Percentiles rank a stretch among this genome's conserved stretches.
Conservation (phyloP, 306 rosid genomes). For the Pterocarpus macrocarpus region DNA sequence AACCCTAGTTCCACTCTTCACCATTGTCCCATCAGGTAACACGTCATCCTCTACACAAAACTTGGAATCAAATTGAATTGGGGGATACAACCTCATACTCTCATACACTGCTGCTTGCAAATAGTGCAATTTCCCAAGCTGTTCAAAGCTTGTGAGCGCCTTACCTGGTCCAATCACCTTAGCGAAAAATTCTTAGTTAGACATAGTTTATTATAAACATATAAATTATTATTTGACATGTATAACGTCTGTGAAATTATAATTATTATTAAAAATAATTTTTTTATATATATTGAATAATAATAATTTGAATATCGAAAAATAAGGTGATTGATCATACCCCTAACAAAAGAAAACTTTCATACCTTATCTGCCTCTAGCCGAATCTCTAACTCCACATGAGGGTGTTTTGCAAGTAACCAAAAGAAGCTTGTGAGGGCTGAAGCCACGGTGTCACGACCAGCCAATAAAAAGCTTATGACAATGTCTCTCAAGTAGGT, state of each 20-base stretch:
- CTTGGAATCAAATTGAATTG: constrained; percentile 81
- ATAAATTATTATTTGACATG: no score
- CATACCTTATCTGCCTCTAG: constrained; percentile 56
- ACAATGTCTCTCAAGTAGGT: constrained; percentile 69
- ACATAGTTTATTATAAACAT: no score
- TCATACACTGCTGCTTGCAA: constrained; percentile 67
- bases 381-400: constrained; percentile 48
- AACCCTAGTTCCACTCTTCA: constrained; percentile 82
- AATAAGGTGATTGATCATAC: no score
- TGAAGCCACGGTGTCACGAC: constrained; percentile 83
- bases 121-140: constrained; percentile 63
- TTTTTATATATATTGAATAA: no score
- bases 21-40: constrained; percentile 72
- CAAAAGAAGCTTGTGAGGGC: constrained; percentile 79
- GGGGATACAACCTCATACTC: constrained; percentile 79
- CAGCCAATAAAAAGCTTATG: constrained; percentile 79
- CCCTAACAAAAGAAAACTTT: no score
- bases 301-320: no score
- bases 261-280: no score
- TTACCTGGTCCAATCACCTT: constrained; percentile 49
- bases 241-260: no score
- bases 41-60: constrained; percentile 70
- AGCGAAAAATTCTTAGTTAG: not conserved
- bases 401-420: constrained; percentile 58
- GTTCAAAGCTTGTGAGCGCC: constrained; percentile 49